Evolutionary conservation across 441 rosid genomes (phyloP).

Genomic region (Euphorbia schlechtendalii): DNA sequence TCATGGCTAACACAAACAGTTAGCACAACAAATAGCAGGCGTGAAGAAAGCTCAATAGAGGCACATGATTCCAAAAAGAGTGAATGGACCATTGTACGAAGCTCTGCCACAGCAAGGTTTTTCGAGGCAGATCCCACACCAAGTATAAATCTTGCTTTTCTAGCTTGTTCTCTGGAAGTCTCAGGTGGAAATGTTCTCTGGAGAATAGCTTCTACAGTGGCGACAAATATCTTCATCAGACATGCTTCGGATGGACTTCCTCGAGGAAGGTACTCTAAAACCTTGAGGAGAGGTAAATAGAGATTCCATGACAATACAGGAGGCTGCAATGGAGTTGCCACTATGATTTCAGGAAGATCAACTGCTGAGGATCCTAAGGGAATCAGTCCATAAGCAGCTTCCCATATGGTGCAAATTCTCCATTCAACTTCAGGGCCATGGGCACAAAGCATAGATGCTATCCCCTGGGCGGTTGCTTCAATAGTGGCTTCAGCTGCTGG

Average conservation of each 20-base stretch:
- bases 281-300: constrained; percentile 95
- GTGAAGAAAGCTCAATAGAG: constrained; percentile 89
- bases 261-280: constrained; percentile 95
- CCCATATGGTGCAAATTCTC: constrained; percentile 99
- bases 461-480: constrained; percentile 99
- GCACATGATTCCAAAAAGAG: constrained; percentile 93
- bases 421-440: constrained; percentile 99
- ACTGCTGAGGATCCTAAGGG: constrained; percentile 94
- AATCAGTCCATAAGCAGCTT: constrained; percentile 96
- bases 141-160: constrained; percentile 48
- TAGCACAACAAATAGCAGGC: constrained; percentile 88
- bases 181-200: constrained; percentile 83
- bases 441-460: constrained; percentile 99
- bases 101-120: constrained; percentile 96
- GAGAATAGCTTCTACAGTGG: constrained; percentile 91
- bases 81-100: constrained; percentile 98
- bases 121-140: constrained; percentile 66
- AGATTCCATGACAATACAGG: constrained; percentile 94
- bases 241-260: constrained; percentile 99
- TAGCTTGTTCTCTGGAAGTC: constrained; percentile 44
- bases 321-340: constrained; percentile 93
- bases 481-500: constrained; percentile 98
- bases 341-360: constrained; percentile 97
- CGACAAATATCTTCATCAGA: constrained; percentile 93
- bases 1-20: constrained; percentile 98